Conservation (phyloP, 352 stramenopile genomes). For the Globisporangium takayamanum region DNA sequence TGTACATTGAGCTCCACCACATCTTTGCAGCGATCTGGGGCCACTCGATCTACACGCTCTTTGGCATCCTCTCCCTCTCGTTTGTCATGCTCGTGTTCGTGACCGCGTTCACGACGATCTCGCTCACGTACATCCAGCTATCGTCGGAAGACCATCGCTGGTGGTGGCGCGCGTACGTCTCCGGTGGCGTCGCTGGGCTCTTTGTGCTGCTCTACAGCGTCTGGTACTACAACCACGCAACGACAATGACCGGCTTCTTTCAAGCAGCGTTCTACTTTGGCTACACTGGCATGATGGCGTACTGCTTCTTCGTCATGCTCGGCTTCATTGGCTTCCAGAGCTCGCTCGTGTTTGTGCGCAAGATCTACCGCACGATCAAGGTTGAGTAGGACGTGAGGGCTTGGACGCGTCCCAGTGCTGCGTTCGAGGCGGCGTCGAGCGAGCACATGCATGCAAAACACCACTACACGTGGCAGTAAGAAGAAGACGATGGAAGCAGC, state of each 20-base stretch:
- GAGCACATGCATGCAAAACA: not conserved
- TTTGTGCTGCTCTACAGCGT: conserved; percentile 96
- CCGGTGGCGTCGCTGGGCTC: conserved; percentile 91
- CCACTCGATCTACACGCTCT: conserved; percentile 98
- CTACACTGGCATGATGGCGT: conserved; percentile 96
- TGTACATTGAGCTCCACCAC: conserved; percentile 99
- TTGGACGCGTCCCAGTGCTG: too few relatives aligned
- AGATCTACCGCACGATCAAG: conserved; percentile 97
- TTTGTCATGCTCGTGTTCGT: conserved; percentile 96
- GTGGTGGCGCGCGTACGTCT: conserved; percentile 96
- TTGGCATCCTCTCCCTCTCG: conserved; percentile 95
- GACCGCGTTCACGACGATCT: conserved; percentile 96
- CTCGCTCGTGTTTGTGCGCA: conserved; percentile 94
- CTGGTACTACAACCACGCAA: conserved; percentile 94
- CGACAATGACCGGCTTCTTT: conserved; percentile 93
- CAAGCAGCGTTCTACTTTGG: conserved; percentile 97
- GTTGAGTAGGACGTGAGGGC: conserved; percentile 72
- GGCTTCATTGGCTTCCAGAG: conserved; percentile 95
- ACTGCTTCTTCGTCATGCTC: conserved; percentile 97
- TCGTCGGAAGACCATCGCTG: conserved; percentile 94
- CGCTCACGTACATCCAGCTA: conserved; percentile 97
- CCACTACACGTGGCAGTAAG: too few relatives aligned
- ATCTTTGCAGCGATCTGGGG: conserved; percentile 98
- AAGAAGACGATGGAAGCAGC: not conserved
- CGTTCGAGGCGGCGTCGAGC: not conserved